Evolutionary conservation across 2,329 filamentous ascomycete genomes (phyloP), one percentile per base, ranked within the genome.

Genomic region (Calonectria henricotiae): DNA sequence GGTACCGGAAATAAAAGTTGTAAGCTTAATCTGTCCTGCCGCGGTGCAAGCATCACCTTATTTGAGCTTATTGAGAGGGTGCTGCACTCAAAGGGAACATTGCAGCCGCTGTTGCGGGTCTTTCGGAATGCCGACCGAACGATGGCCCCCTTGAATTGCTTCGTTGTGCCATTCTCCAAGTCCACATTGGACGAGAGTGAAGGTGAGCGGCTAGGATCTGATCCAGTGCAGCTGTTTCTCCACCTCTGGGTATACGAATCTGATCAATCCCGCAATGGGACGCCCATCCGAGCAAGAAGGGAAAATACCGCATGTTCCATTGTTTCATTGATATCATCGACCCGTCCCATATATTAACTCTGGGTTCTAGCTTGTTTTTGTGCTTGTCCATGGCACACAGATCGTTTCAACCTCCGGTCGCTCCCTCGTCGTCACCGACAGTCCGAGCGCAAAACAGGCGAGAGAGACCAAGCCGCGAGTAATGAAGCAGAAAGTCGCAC

Each of bases 261-360:
- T 12, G 39, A 37, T 58, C 39, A 39, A 39, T 58, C 51, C 51
- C 27, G 35, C 51, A 58, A 58, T 58, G 20, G 23, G 20, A 58
- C 4, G 2, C 17, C 20, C 37, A n/a, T 39, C 13, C 20, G 6
- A n/a, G 17, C 23, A 32, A 15, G 6, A 23, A 25, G 12, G 32
- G 17, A 27, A 58, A 58, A 58, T 58, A 37, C 20, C 51, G 20
- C 32, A 58, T 39, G 20, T 58, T 58, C 32, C 51, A 58, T 58
- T 58, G 51, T 58, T 58, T 58, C 51, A 58, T 13, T 8, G n/a
- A 58, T 58, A 58, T 35, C 11, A 58, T 25, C 51, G 51, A 55
- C 20, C 12, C 51, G 51, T 17, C 51, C 51, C 51, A 39, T 32
- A 39, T 9, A 58, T 58, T 58, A 58, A 58, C 23, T 58, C 6